Percentiles rank a stretch among this genome's conserved stretches.
Conservation (phyloP, 2,329 filamentous ascomycete species). For the Diaporthe eres region DNA sequence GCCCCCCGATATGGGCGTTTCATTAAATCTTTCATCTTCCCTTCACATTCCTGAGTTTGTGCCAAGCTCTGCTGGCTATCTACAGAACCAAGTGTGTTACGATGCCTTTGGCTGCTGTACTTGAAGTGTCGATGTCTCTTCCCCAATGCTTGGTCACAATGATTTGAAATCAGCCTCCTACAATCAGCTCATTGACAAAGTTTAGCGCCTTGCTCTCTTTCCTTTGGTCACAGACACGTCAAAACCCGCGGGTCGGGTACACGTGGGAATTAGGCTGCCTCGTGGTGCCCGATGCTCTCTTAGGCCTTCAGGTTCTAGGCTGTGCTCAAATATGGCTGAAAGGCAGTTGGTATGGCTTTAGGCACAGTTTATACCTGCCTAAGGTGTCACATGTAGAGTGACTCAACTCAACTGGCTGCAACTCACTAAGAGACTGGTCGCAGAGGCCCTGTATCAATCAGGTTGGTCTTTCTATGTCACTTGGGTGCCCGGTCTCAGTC, state of each 20-base stretch:
- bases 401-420: background rate
- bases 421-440: background rate
- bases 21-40: background rate
- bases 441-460: background rate
- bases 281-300: conserved; percentile 5
- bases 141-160: background rate
- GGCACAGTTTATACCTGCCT: background rate
- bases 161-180: background rate
- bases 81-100: background rate
- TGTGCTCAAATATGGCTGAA: background rate
- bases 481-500: too few species aligned
- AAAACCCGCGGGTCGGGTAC: background rate
- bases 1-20: background rate
- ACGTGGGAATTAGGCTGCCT: conserved; percentile 8
- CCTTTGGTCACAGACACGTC: background rate
- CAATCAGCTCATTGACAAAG: background rate
- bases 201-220: background rate
- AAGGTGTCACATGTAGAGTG: conserved; percentile 3
- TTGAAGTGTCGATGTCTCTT: background rate
- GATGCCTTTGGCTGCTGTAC: background rate
- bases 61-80: background rate
- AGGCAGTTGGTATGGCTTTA: background rate
- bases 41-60: background rate
- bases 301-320: background rate
- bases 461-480: background rate